Evolutionary conservation across 768 basidiomycete species (phyloP), one percentile per base, ranked within the genome.

Genomic region (Suillus cothurnatus): DNA sequence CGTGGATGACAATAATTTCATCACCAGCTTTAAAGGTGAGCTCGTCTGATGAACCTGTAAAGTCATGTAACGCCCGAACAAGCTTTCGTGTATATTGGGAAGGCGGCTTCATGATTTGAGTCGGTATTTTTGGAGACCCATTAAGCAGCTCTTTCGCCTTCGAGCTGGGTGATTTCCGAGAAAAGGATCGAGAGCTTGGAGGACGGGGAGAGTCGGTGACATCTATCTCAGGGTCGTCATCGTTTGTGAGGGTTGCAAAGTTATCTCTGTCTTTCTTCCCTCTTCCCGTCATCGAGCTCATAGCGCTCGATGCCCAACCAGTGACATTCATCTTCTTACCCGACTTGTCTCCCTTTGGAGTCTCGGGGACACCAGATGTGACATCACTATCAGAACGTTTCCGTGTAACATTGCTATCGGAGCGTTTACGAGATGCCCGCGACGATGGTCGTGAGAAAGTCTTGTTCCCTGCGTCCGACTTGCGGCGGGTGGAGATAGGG

Each of bases 41-140:
- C 74, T 97, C 95, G 69, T 95, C 94, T 2, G 85, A 78, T 2
- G 88, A 88, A 3, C 88, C 92, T 0, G 79, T 76, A 74, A 94
- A 96, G 74, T 92, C 90, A 72, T 90, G 87, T 68, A 91, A 71
- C 0, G 93, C 94, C 53, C 86, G 84, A 60, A 91, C 90, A 15
- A 86, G 58, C 57, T 84, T 87, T 71, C 77, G 82, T 56, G 81
- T 83, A 63, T 83, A 81, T 49, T 80, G 73, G 5, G 85, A 85
- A 15, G 80, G 80, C 0, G 85, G 82, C 68, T 85, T 87, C 45
- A 86, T 67, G 49, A 87, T 85, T 19, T 83, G 80, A 5, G 72
- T 64, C 21, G 76, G 71, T 11, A 69, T 64, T 63, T 66, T 75
- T 1, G 74, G 71, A 12, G 73, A 79, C 5, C 72, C 75, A 26